Evolutionary conservation across 352 stramenopile species (phyloP).

Genomic region (Globisporangium megalacanthum): DNA sequence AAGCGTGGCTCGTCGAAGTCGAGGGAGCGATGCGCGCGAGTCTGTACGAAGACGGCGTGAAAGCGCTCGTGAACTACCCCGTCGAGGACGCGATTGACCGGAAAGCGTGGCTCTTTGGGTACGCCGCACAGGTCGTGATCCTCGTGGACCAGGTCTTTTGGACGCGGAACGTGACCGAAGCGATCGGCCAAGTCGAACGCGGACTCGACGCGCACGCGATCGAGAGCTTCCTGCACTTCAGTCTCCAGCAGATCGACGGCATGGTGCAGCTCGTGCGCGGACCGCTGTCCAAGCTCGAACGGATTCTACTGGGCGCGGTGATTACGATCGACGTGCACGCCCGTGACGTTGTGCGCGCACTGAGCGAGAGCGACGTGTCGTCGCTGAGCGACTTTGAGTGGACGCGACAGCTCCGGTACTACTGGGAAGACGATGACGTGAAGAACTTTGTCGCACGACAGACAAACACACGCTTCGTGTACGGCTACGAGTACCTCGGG

Average conservation of each 20-base stretch:
- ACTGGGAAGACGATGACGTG: slow-evolving; percentile 82
- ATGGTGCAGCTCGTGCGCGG: slow-evolving; percentile 90
- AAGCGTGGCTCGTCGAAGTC: slow-evolving; percentile 84
- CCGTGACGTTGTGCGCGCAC: slow-evolving; percentile 81
- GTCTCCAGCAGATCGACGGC: slow-evolving; percentile 88
- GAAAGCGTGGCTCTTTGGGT: slow-evolving; percentile 87
- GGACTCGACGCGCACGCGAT: slow-evolving; percentile 66
- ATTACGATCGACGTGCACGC: slow-evolving; percentile 92
- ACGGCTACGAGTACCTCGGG: slow-evolving; percentile 82
- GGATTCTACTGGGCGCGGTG: slow-evolving; percentile 86
- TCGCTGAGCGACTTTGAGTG: slow-evolving; percentile 89
- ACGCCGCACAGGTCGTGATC: slow-evolving; percentile 84
- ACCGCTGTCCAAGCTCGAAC: slow-evolving; percentile 79
- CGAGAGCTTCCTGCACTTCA: slow-evolving; percentile 83
- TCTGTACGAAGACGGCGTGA: slow-evolving; percentile 83
- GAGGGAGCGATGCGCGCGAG: slow-evolving; percentile 85
- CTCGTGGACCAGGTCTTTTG: slow-evolving; percentile 91
- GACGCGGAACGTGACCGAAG: slow-evolving; percentile 84
- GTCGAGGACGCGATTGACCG: slow-evolving; percentile 85
- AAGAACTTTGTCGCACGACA: slow-evolving; percentile 83
- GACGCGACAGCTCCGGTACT: slow-evolving; percentile 88
- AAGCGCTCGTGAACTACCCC: slow-evolving; percentile 82
- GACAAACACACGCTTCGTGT: slow-evolving; percentile 83
- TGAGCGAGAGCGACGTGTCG: slow-evolving; percentile 75
- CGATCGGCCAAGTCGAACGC: slow-evolving; percentile 71